Evolutionary conservation across 2,329 filamentous ascomycete species (phyloP), one percentile per base, ranked within the genome.

Genomic region (Colletotrichum acutatum): DNA sequence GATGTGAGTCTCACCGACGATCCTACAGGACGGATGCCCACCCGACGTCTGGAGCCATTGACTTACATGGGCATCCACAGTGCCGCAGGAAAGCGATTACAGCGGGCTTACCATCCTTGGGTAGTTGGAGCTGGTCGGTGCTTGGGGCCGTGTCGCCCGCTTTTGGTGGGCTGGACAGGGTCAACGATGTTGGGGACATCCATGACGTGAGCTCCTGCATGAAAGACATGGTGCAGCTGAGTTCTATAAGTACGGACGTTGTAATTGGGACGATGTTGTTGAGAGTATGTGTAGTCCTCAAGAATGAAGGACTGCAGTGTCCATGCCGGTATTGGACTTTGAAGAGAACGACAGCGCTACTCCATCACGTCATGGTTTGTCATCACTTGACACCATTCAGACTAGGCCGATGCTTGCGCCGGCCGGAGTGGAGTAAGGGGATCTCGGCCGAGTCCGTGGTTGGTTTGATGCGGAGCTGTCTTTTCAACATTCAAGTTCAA

Each of bases 21-120:
- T 42, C 16, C 37, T 19, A 59, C 2, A 16, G 2, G n/a, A n/a
- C 7, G 6, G n/a, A 19, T 3, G 2, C 6, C 19, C 3, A 3
- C 19, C 19, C 7, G 22, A 14, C 14, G 3, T 37, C 8, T 16
- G 26, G n/a, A 14, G 49, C 5, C n/a, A 34, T 32, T 46, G 11
- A 81, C 87, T 79, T 87, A 93, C 92, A 94, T 12, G 92, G 92
- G 83, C 92, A 94, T 42, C 92, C 93, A 79, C 92, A 94, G 79
- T 94, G 92, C 42, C 93, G 86, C 6, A 95, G 85, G 77, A 95
- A 95, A 19, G 90, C 87, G 24, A 95, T 82, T 1, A 95, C 79
- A 0, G 88, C 89, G 0, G 90, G 90, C 76, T 88, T 90, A 28
- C 83, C 81, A 1, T 88, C 87, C n/a, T 93, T 80, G 8, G 79